Evolutionary conservation across 2,329 filamentous ascomycete genomes (phyloP), one percentile per base, ranked within the genome.

Genomic region (Aspergillus sp.): DNA sequence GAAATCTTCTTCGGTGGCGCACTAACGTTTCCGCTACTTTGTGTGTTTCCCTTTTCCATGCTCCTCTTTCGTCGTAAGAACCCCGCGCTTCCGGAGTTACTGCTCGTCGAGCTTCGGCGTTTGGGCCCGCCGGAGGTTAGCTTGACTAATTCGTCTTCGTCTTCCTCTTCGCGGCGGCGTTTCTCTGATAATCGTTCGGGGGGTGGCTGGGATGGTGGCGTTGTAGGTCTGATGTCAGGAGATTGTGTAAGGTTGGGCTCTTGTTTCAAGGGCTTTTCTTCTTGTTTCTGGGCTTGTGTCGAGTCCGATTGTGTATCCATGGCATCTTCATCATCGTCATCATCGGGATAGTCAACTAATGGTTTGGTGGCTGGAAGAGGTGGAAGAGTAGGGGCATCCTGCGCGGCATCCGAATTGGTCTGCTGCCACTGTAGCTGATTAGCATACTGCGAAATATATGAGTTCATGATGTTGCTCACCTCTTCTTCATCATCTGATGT

Each of bases 121-220:
- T 75, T 75, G 1, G 70, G 65, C 20, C 66, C 70, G 17, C 37
- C 37, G 7, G 67, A 64, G 54, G 88, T 82, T 58, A 96, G 77
- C 69, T 93, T 95, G 47, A 84, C 83, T n/a, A 97, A 72, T 61
- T 91, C 88, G 55, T 96, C 90, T 48, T 95, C 90, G 41, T 96
- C 91, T 52, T 96, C 91, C 63, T 95, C 90, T 58, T 77, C 73
- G 39, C 93, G 82, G 43, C 91, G 81, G 43, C 91, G 85, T 69
- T 97, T 97, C 66, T 95, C 88, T 0, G 89, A 86, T 15, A 95
- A 70, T 46, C 88, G 80, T 67, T 95, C 89, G 0, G 84, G 86
- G 3, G 85, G 84, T 12, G 54, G 58, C 43, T 64, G 64, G 10
- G 53, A 49, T 4, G 51, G 46, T 30, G 56, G 46, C 15, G 60